Conservation (phyloP, 345 rosid genomes). For the Citrus australasica region DNA sequence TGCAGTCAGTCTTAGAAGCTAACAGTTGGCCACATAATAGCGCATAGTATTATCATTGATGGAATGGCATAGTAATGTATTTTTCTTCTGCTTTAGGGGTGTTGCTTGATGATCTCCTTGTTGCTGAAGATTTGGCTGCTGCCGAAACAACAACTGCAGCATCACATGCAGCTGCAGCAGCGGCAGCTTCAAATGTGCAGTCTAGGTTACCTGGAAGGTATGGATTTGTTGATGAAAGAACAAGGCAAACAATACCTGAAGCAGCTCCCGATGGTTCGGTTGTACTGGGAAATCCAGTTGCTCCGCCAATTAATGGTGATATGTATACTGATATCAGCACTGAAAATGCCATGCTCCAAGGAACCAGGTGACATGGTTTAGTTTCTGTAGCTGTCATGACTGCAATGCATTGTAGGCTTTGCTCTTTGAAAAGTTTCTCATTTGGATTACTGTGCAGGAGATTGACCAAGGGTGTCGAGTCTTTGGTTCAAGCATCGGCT, state of each 20-base stretch:
- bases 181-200: conserved; percentile 68
- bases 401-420: conserved; percentile 6
- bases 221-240: conserved; percentile 78
- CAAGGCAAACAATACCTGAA: conserved; percentile 60
- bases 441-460: conserved; percentile 52
- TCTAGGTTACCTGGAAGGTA: conserved; percentile 70
- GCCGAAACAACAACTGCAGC: conserved; percentile 91
- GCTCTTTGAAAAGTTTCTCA: conserved; percentile 15
- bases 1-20: neutral
- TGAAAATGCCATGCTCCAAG: conserved; percentile 83
- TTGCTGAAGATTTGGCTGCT: conserved; percentile 93
- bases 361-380: conserved; percentile 54
- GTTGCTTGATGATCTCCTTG: conserved; percentile 94
- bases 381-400: neutral
- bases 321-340: conserved; percentile 92
- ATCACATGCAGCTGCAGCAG: conserved; percentile 92
- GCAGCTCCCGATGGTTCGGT: conserved; percentile 78
- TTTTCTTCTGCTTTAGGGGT: conserved; percentile 57
- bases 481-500: conserved; percentile 95
- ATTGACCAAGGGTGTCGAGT: conserved; percentile 86
- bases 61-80: conserved; percentile 6
- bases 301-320: conserved; percentile 91
- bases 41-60: neutral
- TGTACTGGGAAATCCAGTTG: conserved; percentile 90
- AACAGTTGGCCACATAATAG: neutral